Evolutionary conservation across 768 basidiomycete species (phyloP), one percentile per base, ranked within the genome.

Genomic region (Ramaria sp.): DNA sequence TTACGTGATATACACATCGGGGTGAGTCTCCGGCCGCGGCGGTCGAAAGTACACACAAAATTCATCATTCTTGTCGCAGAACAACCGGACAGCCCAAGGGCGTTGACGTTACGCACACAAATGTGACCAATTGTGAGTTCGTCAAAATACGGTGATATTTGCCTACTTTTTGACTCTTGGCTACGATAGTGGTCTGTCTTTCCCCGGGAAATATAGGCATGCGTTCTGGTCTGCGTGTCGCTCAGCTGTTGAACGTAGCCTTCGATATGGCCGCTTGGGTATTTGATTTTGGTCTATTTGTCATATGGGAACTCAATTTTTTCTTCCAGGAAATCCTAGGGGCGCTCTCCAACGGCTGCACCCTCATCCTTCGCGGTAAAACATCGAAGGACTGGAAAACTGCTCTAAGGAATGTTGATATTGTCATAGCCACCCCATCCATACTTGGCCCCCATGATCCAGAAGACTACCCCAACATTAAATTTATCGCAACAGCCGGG

Each of bases 1-100:
- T 9, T 81, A 81, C 64, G 73, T 80, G 37, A 81, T 82, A 41
- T 82, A 80, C 63, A 82, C 80, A 10, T 78, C 77, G 41, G 79
- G 49, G 79, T 77, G 62, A 50, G 70, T 62, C 55, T 42, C 3
- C 15, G n/a, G n/a, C n/a, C 3, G 9, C 15, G 18, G 10, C 34
- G 22, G 32, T 20, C 37, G 18, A 16, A 22, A 5, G 32, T 3
- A 1, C 34, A 12, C 10, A 9, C 6, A 37, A n/a, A 27, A 6
- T 37, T n/a, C 20, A 12, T 3, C 18, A 22, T 32, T 41, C 9
- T 24, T 8, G 37, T 49, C 36, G 57, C 75, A 75, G 75, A 25
- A 77, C 80, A 8, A 80, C 75, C 39, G 81, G 79, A 1, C 69
- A 73, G 28, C 79, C 79, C 1, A 81, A 81, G 62, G 80, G 79